Evolutionary conservation across 1,284 basidiomycete species (phyloP), one percentile per base, ranked within the genome.

Genomic region (Amylostereum chailletii): DNA sequence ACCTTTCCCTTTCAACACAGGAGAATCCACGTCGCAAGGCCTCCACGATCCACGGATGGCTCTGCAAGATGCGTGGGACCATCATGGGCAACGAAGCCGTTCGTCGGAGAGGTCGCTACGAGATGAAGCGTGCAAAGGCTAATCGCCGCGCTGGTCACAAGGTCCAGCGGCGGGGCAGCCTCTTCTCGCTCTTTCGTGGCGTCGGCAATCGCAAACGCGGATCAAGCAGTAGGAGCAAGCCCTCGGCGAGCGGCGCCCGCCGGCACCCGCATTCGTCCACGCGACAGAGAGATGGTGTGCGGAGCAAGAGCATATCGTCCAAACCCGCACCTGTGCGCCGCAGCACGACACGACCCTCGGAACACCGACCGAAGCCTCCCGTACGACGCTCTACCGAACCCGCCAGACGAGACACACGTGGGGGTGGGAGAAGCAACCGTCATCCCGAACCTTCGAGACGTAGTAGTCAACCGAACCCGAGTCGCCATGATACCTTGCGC

Each of bases 41-140:
- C 9, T 85, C 82, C 3, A 74, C 74, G 3, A 72, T 86, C 62
- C 85, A 87, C 58, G 85, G 85, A 47, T 87, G 84, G 83, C 69
- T 88, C 52, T 77, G 80, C n/a, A 87, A 87, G 65, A 76, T 81
- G 75, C 75, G 85, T 53, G 86, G 85, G 34, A 87, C 86, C 11
- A 67, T 88, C 44, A 60, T 72, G 30, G 84, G 82, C 34, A 72
- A 84, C 60, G 85, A 88, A 59, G 58, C 56, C n/a, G 65, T 83
- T 41, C 72, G 85, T 54, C 75, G 65, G 46, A 70, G 62, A 56
- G 80, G 68, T 43, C 65, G 67, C 37, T 51, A 55, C 33, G 68
- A 70, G 61, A 69, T 70, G 66, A 58, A 57, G 52, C 56, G 61
- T 27, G 66, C 67, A 19, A 56, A 57, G 33, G 62, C 58, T 4